These are phyloP conservation scores for Xylaria sp. DNA, from an alignment of 2,329 filamentous ascomycete genomes.

Conservation along the genomic window DNA sequence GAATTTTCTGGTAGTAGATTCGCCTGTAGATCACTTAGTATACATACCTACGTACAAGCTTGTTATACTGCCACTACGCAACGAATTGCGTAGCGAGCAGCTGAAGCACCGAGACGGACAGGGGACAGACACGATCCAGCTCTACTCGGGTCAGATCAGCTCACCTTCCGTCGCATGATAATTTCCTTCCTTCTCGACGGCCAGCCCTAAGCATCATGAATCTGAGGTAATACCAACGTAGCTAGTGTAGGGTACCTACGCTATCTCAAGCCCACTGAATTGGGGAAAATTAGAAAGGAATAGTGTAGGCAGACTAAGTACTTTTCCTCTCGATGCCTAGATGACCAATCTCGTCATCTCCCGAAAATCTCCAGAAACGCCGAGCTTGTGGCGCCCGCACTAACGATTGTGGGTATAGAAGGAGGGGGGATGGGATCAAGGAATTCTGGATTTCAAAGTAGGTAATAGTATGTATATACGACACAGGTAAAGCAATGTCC, in stretches of 20 bases:
- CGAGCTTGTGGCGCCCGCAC: slow-evolving; percentile 48
- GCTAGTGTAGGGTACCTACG: neutral
- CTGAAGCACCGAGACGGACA: slow-evolving; percentile 32
- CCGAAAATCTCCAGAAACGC: slow-evolving; percentile 49
- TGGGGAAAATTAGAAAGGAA: slow-evolving; percentile 22
- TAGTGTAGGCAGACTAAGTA: slow-evolving; percentile 2
- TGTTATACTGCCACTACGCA: slow-evolving; percentile 8
- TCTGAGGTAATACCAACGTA: slow-evolving; percentile 27
- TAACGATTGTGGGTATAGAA: slow-evolving; percentile 39
- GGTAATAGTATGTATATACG: neutral
- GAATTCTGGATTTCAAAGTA: slow-evolving; percentile 2
- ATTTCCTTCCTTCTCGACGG: slow-evolving; percentile 9
- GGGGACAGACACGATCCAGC: slow-evolving; percentile 34
- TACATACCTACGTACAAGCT: neutral
- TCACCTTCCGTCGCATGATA: slow-evolving; percentile 34
- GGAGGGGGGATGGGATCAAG: slow-evolving; percentile 1
- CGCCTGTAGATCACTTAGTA: slow-evolving; percentile 38
- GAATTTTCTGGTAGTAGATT: slow-evolving; percentile 38
- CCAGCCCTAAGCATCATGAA: slow-evolving; percentile 25
- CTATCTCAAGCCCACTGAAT: slow-evolving; percentile 4
- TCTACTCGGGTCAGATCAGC: slow-evolving; percentile 37
- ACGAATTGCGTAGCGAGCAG: slow-evolving; percentile 27
- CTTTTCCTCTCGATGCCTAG: slow-evolving; percentile 5
- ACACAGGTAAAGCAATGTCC: neutral
- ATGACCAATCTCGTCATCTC: slow-evolving; percentile 49